Percentiles rank a stretch among this genome's conserved stretches.
phyloP scores from a whole-genome alignment of 805 yeast genomes.

The Candida ficus region DNA sequence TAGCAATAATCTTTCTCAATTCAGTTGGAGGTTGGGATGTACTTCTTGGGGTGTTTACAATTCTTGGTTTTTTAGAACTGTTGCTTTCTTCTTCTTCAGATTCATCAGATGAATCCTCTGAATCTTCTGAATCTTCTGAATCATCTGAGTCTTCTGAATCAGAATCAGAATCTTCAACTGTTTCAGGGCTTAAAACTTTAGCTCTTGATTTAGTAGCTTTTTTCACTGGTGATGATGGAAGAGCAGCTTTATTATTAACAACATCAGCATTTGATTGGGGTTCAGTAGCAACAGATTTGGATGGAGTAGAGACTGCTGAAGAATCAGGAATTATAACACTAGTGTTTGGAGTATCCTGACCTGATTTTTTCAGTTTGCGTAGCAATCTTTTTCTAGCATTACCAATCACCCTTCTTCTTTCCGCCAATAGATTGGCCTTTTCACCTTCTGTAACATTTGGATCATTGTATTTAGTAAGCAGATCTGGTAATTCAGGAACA shows the following conservation, averaged over 20 bases:
- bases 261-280: no score
- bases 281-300: no score
- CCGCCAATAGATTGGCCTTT: not conserved
- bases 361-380: not conserved
- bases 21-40: constrained; percentile 14
- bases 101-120: constrained; percentile 19
- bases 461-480: not conserved
- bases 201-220: no score
- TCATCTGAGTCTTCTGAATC: not conserved
- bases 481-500: not conserved
- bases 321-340: no score
- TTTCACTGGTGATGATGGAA: no score
- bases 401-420: not conserved
- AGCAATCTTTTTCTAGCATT: constrained; percentile 4
- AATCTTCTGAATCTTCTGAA: constrained; percentile 1
- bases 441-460: not conserved
- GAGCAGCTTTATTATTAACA: no score
- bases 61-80: constrained; percentile 32
- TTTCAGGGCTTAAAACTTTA: no score
- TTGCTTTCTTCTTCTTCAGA: constrained; percentile 26
- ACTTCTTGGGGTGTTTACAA: constrained; percentile 44
- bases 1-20: constrained; percentile 15
- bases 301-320: no score
- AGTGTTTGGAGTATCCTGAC: not conserved
- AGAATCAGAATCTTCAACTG: not conserved